These are phyloP conservation scores for Trichoderma sp. DNA, from an alignment of 2,329 filamentous ascomycete genomes.

Conservation along the genomic window DNA sequence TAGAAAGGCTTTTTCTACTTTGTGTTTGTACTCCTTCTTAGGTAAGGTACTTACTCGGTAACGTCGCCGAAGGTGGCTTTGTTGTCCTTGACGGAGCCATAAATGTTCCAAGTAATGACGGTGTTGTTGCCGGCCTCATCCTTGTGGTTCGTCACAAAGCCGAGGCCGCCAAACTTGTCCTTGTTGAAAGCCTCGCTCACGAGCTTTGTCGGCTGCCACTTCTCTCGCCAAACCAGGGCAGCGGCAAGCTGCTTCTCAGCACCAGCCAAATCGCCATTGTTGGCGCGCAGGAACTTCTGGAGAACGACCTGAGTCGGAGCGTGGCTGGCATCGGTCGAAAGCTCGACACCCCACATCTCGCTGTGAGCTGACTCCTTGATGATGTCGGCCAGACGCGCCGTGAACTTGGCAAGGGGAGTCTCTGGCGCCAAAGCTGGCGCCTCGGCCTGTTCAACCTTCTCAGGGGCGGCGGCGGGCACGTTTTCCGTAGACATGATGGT, in stretches of 20 bases:
- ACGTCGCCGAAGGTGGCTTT: slow-evolving; percentile 81
- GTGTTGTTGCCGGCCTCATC: slow-evolving; percentile 55
- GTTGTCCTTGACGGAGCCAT: slow-evolving; percentile 80
- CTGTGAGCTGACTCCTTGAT: slow-evolving; percentile 57
- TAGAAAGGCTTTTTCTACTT: background rate
- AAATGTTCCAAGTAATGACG: slow-evolving; percentile 89
- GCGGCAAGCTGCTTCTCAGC: slow-evolving; percentile 75
- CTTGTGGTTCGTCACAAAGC: slow-evolving; percentile 74
- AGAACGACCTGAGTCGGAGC: slow-evolving; percentile 80
- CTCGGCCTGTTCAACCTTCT: slow-evolving; percentile 21
- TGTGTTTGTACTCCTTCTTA: background rate
- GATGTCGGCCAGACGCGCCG: slow-evolving; percentile 57
- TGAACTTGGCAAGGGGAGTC: slow-evolving; percentile 53
- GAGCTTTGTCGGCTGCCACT: slow-evolving; percentile 67
- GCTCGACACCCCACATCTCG: slow-evolving; percentile 85
- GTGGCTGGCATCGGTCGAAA: slow-evolving; percentile 52
- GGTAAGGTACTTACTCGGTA: slow-evolving; percentile 63
- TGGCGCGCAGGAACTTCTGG: slow-evolving; percentile 92
- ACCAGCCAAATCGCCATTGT: slow-evolving; percentile 69
- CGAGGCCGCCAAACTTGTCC: slow-evolving; percentile 72
- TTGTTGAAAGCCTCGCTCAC: slow-evolving; percentile 63
- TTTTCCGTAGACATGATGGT: slow-evolving; percentile 34
- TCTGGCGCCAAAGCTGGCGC: slow-evolving; percentile 22
- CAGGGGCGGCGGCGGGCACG: slow-evolving; percentile 21
- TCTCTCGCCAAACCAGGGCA: slow-evolving; percentile 80